Evolutionary conservation across 495 filamentous ascomycete genomes (phyloP).

Genomic region (Pseudomonodictys pantanalensis): DNA sequence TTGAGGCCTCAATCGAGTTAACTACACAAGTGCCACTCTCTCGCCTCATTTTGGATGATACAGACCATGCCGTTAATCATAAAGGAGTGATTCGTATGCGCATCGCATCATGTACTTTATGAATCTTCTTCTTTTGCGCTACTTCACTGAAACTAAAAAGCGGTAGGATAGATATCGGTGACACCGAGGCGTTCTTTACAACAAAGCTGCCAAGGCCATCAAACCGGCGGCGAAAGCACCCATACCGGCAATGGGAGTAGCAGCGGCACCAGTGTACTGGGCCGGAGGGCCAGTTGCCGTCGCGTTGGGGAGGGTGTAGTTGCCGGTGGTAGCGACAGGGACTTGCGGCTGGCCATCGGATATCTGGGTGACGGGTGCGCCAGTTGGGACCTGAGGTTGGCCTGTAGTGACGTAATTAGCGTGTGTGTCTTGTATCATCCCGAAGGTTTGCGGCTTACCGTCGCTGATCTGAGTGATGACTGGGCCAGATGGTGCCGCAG

Average conservation of each 20-base stretch:
- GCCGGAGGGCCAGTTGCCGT: neutral
- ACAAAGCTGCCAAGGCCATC: constrained; percentile 11
- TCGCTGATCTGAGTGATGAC: constrained; percentile 1
- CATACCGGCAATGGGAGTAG: neutral
- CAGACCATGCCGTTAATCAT: neutral
- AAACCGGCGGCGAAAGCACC: constrained; percentile 20
- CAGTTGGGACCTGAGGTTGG: constrained; percentile 11
- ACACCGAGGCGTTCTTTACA: constrained; percentile 17
- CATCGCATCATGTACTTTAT: neutral
- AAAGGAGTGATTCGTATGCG: neutral
- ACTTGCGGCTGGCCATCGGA: constrained; percentile 21
- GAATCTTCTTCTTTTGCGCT: neutral
- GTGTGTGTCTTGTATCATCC: constrained; percentile 18
- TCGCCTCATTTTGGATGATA: too few species aligned
- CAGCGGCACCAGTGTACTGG: constrained; percentile 23
- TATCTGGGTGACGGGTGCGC: constrained; percentile 17
- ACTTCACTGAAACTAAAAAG: too few species aligned
- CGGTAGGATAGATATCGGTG: too few species aligned
- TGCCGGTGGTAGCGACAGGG: constrained; percentile 8
- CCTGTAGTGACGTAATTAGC: constrained; percentile 10
- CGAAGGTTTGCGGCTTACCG: constrained; percentile 25
- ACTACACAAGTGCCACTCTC: too few species aligned
- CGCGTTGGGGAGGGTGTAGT: neutral
- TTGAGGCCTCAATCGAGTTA: too few species aligned
- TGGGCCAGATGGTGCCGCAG: neutral